A percentile compares a stretch with the other conserved stretches of the same genome.
phyloP scores from a whole-genome alignment of 192 early-diverging fungal species.

The Coemansia sp. region DNA sequence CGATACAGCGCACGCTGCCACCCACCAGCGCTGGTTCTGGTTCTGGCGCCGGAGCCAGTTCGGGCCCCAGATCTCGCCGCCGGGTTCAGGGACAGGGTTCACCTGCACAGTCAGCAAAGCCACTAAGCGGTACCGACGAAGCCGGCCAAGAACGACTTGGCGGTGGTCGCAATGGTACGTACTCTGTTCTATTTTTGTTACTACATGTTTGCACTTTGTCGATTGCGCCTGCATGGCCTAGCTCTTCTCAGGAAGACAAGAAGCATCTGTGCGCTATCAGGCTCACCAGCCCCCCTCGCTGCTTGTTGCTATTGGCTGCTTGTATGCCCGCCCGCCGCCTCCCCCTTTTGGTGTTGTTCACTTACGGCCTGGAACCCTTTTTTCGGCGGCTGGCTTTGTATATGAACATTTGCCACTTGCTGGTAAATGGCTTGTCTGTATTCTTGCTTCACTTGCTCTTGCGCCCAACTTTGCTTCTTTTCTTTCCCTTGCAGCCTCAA shows the following conservation, averaged over 20 bases:
- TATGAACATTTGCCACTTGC: background rate
- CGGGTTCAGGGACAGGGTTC: conserved; percentile 13
- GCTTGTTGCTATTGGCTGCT: background rate
- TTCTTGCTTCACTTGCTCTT: background rate
- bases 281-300: conserved; percentile 6
- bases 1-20: conserved; percentile 13
- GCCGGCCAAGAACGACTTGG: conserved; percentile 21
- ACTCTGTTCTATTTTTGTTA: background rate
- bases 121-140: conserved; percentile 5
- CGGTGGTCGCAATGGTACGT: conserved; percentile 47
- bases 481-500: conserved; percentile 5
- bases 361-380: background rate
- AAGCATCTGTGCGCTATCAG: conserved; percentile 11
- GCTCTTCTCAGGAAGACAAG: background rate
- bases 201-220: conserved; percentile 1
- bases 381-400: background rate
- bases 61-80: conserved; percentile 16
- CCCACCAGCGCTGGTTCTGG: background rate
- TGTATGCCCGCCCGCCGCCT: background rate
- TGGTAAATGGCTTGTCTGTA: background rate
- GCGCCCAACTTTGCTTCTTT: background rate
- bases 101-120: conserved; percentile 10
- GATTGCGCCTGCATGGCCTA: conserved; percentile 4
- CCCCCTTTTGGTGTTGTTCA: background rate
- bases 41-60: background rate